Base-by-base conservation (phyloP, 1,284 basidiomycete species). In the Sphagnurus paluster region DNA sequence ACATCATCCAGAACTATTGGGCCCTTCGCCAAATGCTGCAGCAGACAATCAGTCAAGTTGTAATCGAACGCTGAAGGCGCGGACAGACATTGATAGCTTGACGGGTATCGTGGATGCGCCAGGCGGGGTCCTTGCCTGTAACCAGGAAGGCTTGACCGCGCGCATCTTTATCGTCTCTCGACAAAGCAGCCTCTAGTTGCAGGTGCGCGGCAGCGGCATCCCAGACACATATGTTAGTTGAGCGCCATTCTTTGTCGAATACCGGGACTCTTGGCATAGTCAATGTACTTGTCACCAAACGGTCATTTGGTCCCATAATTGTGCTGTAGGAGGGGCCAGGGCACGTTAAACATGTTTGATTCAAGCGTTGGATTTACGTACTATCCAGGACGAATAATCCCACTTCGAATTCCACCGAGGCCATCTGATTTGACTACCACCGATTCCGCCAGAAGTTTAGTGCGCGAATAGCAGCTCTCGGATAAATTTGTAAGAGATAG, bases 131-230 rank as follows among this genome's bases (percentile, higher is more conserved):
- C 33, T 60, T 58, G 3, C 67, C 65, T 10, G 64, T 65, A 17
- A 68, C 56, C 19, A 68, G 49, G 46, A 68, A 69, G 6, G 57
- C 58, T 39, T 68, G 54, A 17, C 64, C 64, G 13, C 60, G 54
- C 2, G 61, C 58, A 33, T 63, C 56, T 4, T 56, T 53, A 2
- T 56, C 56, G 16, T 56, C 54, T 19, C 51, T 44, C 3, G 42
- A 45, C 24, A 68, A 48, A 0, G 63, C 65, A 50, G 66, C 57
- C 46, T 67, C 66, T 26, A 60, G 53, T 1, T 57, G 32, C 10
- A 68, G 50, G 47, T 67, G 64, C 1, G 67, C 65, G 7, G 67
- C 61, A 3, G 62, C 67, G 21, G 56, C 63, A 51, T 68, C 67
- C 64, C 66, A 68, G 2, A 60, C 66, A 43, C 64, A 63, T n/a